Evolutionary conservation across 2,329 filamentous ascomycete species (phyloP), one percentile per base, ranked within the genome.

Genomic region (Diaporthe eres): DNA sequence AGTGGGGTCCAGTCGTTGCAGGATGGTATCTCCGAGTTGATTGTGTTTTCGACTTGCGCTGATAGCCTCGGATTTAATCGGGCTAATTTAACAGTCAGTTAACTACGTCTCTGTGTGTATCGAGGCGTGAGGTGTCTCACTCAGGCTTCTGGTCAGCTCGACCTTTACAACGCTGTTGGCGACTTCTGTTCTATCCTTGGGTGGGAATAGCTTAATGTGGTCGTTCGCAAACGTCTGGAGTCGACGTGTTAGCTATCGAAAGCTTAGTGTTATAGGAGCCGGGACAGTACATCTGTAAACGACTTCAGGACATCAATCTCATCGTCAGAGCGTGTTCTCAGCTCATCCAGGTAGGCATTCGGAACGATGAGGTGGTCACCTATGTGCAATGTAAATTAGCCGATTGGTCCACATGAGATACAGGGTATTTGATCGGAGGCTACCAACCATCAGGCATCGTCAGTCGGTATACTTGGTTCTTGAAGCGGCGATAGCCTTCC

Each of bases 321-420:
- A 31, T 81, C 78, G 34, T 83, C 82, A 15, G 81, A 78, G 2
- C 80, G 77, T 8, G 77, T 72, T 51, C 80, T 77, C 28, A 83
- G 75, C 77, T 83, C 82, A 39, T 81, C 78, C 10, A 83, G 74
- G 13, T 80, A 79, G 5, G 75, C 47, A 31, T 76, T 77, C 0
- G 82, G 82, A 3, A 83, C 61, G 0, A 83, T 76, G n/a, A 82
- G 77, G 37, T 77, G 78, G n/a, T 82, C 81, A 25, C 79, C 81
- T 82, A 47, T 25, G 17, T 49, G 9, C 6, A 13, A 55, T 3
- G 9, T 15, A 39, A 53, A 34, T 70, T 9, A 70, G 49, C 65
- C 4, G 12, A 17, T 12, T 22, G 15, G 12, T 5, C 10, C 2
- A 12, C 2, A 15, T 10, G 28, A 34, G 19, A 8, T 8, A 6